Evolutionary conservation across 176 grass and related monocot genomes (phyloP).

Genomic region (Ensete ventricosum): DNA sequence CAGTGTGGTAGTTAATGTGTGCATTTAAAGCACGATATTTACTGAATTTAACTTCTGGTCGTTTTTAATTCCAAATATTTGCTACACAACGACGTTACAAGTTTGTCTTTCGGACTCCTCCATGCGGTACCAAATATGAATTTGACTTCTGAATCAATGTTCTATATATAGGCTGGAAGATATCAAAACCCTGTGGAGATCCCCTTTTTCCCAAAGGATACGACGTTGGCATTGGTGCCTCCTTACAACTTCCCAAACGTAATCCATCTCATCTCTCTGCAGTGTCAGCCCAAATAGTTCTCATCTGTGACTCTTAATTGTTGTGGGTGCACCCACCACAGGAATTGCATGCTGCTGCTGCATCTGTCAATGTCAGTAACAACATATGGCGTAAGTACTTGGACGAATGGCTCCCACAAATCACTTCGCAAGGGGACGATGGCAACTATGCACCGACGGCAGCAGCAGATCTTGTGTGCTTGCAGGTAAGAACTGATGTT

Average conservation of each 20-base stretch:
- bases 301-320: background rate
- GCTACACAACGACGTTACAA: too few relatives aligned
- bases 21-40: too few relatives aligned
- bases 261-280: too few relatives aligned
- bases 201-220: constrained; percentile 8
- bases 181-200: constrained; percentile 22
- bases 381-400: constrained; percentile 17
- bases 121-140: background rate
- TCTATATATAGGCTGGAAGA: constrained; percentile 7
- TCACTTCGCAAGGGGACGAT: constrained; percentile 12
- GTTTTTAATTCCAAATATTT: too few relatives aligned
- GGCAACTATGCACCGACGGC: constrained; percentile 11
- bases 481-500: constrained; percentile 3
- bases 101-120: too few relatives aligned
- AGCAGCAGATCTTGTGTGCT: constrained; percentile 16
- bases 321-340: background rate
- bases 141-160: background rate
- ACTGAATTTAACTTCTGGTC: too few relatives aligned
- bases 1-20: too few relatives aligned
- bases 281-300: background rate
- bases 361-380: constrained; percentile 10
- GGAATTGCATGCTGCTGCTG: constrained; percentile 20
- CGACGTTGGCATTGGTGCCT: constrained; percentile 9
- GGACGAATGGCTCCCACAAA: constrained; percentile 3
- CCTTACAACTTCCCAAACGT: constrained; percentile 17